Evolutionary conservation across 2,329 filamentous ascomycete genomes (phyloP).

Genomic region (Arthrobotrys megalospora): DNA sequence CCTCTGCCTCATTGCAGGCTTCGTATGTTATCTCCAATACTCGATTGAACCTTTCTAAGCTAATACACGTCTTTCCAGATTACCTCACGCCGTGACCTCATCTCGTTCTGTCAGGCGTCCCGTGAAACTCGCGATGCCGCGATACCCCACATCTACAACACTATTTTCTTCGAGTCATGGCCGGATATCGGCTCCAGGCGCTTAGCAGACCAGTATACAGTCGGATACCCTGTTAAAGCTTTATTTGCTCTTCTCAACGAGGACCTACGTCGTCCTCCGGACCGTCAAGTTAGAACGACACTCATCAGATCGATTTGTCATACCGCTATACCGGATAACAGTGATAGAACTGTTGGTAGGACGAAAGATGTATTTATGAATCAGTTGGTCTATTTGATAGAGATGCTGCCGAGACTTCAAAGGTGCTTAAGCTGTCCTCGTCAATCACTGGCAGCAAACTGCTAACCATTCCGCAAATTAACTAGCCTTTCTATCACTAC

Average conservation of each 20-base stretch:
- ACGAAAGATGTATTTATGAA: conserved; percentile 53
- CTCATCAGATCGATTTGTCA: conserved; percentile 46
- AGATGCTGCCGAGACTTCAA: conserved; percentile 44
- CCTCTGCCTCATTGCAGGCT: conserved; percentile 53
- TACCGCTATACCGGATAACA: conserved; percentile 19
- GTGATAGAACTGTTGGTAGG: conserved; percentile 21
- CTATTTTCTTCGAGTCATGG: conserved; percentile 58
- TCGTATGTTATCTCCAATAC: conserved; percentile 26
- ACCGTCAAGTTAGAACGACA: conserved; percentile 26
- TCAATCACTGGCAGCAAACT: neutral
- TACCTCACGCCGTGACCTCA: conserved; percentile 50
- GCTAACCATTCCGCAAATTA: neutral
- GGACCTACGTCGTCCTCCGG: conserved; percentile 33
- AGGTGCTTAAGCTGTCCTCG: conserved; percentile 2
- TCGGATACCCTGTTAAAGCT: conserved; percentile 36
- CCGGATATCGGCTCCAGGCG: conserved; percentile 24
- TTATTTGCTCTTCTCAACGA: conserved; percentile 36
- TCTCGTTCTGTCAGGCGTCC: conserved; percentile 53
- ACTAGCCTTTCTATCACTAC: conserved; percentile 1
- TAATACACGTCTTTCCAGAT: conserved; percentile 26
- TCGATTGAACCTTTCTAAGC: neutral
- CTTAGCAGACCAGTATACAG: conserved; percentile 38
- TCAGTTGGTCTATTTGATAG: conserved; percentile 54
- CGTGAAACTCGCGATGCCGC: conserved; percentile 44
- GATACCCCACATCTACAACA: conserved; percentile 41